These are phyloP conservation scores for Steccherinum ochraceum DNA, from an alignment of 768 basidiomycete species.

Conservation along the genomic window DNA sequence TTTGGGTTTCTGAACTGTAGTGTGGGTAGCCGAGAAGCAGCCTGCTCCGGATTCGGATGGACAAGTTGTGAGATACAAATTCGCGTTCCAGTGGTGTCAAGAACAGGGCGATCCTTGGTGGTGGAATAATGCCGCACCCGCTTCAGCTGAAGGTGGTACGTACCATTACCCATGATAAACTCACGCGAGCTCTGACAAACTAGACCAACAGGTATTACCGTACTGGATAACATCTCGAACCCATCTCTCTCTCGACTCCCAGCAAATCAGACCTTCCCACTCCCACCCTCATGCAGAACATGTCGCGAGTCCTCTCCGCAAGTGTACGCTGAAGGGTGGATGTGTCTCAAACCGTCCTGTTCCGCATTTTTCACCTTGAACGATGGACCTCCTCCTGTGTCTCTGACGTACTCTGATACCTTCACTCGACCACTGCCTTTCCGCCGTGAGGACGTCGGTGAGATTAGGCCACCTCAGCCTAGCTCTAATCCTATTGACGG, in stretches of 20 bases:
- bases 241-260: too few relatives aligned
- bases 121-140: constrained; percentile 17
- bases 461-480: constrained; percentile 33
- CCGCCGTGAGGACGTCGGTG: constrained; percentile 27
- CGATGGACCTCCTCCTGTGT: constrained; percentile 19
- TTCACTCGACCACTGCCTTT: constrained; percentile 36
- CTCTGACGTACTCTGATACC: constrained; percentile 39
- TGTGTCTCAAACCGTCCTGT: constrained; percentile 59
- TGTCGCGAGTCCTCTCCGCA: constrained; percentile 43
- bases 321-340: constrained; percentile 53
- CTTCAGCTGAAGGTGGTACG: too few relatives aligned
- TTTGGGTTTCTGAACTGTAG: not conserved
- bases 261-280: not conserved
- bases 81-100: constrained; percentile 81
- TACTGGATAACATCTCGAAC: too few relatives aligned
- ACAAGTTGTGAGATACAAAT: constrained; percentile 71
- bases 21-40: constrained; percentile 55
- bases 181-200: too few relatives aligned
- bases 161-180: too few relatives aligned
- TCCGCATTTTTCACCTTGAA: constrained; percentile 43
- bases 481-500: constrained; percentile 22
- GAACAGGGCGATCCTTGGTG: constrained; percentile 59
- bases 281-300: constrained; percentile 2
- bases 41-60: constrained; percentile 37
- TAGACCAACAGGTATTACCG: too few relatives aligned